Evolutionary conservation across 306 rosid species (phyloP).

Genomic region (Cicer yamashitae): DNA sequence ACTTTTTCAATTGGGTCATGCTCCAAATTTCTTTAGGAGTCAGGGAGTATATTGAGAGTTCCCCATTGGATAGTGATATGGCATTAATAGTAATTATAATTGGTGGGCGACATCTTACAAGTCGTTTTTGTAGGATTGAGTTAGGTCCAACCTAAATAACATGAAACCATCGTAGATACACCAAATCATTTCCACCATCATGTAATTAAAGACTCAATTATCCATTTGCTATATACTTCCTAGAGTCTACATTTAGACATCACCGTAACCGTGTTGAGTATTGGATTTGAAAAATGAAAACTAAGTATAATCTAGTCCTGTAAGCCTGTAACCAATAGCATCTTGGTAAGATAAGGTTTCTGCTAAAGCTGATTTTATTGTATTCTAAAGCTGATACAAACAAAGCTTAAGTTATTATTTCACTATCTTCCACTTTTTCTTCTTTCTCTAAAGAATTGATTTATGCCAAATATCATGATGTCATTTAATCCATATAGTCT

Average conservation of each 20-base stretch:
- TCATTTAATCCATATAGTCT: background rate
- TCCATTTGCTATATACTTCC: background rate
- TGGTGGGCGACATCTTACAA: background rate
- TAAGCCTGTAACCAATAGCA: too few relatives aligned
- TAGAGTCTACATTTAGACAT: slow-evolving; percentile 20
- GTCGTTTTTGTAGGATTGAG: background rate
- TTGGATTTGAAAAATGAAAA: background rate
- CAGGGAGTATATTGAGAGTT: background rate
- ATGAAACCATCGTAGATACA: background rate
- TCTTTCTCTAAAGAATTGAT: background rate
- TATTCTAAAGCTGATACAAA: slow-evolving; percentile 10
- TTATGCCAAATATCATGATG: background rate
- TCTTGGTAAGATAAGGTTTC: too few relatives aligned
- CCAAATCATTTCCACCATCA: background rate
- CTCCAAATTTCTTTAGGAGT: background rate
- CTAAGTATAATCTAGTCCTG: too few relatives aligned
- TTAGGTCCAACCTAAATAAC: background rate
- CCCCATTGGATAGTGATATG: background rate
- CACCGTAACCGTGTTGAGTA: background rate
- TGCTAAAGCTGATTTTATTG: background rate
- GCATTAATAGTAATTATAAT: background rate
- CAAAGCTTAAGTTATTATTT: slow-evolving; percentile 5
- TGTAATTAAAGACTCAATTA: slow-evolving; percentile 17
- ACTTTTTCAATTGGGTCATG: background rate
- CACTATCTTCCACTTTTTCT: background rate